Evolutionary conservation across 306 rosid genomes (phyloP).

Genomic region (Astragalus membranaceus): DNA sequence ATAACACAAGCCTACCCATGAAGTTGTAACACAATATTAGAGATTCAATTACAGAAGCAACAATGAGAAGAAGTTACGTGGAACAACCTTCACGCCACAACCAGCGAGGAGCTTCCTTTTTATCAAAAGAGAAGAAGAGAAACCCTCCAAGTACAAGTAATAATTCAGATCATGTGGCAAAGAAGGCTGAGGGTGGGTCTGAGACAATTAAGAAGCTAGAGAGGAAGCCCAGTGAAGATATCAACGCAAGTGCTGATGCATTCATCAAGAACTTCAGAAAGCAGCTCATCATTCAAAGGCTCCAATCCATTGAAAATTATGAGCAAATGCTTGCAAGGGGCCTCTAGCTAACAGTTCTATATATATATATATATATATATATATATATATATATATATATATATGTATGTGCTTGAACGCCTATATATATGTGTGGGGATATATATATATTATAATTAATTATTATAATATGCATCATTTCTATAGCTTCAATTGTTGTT

Average conservation of each 20-base stretch:
- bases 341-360: constrained; percentile 15
- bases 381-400: no score
- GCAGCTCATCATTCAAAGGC: constrained; percentile 74
- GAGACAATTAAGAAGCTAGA: constrained; percentile 36
- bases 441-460: not conserved
- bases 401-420: not conserved
- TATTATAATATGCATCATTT: not conserved
- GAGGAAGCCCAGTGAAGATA: constrained; percentile 51
- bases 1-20: not conserved
- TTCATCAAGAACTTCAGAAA: constrained; percentile 84
- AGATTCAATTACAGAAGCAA: not conserved
- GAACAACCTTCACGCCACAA: not conserved
- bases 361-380: no score
- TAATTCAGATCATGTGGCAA: not conserved
- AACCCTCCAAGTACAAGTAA: no score
- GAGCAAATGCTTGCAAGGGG: constrained; percentile 74
- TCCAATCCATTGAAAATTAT: constrained; percentile 74
- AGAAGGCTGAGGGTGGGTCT: not conserved
- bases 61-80: constrained; percentile 22
- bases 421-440: not conserved
- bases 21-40: not conserved
- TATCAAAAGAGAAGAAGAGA: constrained; percentile 13
- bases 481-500: constrained; percentile 8
- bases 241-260: constrained; percentile 78
- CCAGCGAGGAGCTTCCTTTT: not conserved